Conservation (phyloP, 108 stramenopile species). For the Fistulifera solaris region DNA sequence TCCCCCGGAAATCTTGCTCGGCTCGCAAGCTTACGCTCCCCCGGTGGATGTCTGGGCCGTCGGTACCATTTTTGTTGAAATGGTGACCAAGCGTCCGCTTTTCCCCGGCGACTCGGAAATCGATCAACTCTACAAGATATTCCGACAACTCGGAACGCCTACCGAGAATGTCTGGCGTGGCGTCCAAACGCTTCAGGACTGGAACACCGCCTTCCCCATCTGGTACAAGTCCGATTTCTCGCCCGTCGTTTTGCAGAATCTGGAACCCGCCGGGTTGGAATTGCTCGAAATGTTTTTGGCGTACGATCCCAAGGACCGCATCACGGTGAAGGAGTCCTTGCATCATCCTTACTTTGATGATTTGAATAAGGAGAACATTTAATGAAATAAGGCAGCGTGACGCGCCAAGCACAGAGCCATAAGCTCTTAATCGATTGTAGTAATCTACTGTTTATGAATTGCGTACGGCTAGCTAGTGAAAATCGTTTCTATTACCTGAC, state of each 20-base stretch:
- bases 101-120: constrained; percentile 97
- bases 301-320: constrained; percentile 93
- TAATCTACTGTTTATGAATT: too few species aligned
- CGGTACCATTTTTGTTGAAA: constrained; percentile 96
- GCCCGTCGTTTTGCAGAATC: constrained; percentile 56
- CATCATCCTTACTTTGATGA: constrained; percentile 97
- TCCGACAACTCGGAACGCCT: constrained; percentile 94
- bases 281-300: constrained; percentile 77
- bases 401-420: too few species aligned
- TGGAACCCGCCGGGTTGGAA: constrained; percentile 61
- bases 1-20: constrained; percentile 92
- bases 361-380: constrained; percentile 85
- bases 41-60: constrained; percentile 94
- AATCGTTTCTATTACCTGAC: too few species aligned
- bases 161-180: constrained; percentile 88
- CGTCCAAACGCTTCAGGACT: constrained; percentile 74
- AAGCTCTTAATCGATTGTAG: too few species aligned
- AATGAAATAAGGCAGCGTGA: neutral
- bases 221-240: constrained; percentile 64
- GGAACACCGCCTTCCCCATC: constrained; percentile 78
- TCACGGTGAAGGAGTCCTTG: constrained; percentile 89
- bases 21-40: constrained; percentile 85
- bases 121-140: constrained; percentile 97
- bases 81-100: constrained; percentile 92
- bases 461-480: too few species aligned